Conservation (phyloP, 108 stramenopile species). For the Poteriospumella lacustris region DNA sequence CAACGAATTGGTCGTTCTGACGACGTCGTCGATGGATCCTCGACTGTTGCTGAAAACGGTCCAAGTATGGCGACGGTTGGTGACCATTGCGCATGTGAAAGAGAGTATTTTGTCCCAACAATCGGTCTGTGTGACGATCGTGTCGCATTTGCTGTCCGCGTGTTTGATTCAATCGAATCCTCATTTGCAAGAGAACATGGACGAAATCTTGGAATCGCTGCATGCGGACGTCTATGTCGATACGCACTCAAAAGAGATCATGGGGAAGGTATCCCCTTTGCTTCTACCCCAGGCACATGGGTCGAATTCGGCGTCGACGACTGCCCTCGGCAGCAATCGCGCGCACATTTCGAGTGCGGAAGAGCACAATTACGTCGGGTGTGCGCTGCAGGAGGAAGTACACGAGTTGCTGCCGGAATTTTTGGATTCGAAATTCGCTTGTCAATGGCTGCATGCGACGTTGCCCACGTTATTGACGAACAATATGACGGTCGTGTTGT, state of each 20-base stretch:
- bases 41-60: background rate
- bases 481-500: background rate
- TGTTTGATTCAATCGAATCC: background rate
- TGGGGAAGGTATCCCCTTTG: background rate
- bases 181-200: background rate
- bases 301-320: too few species aligned
- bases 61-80: background rate
- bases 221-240: background rate
- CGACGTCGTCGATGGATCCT: background rate
- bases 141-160: slow-evolving; percentile 1
- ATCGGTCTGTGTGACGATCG: background rate
- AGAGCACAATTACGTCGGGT: background rate
- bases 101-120: background rate
- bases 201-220: background rate
- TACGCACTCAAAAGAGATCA: background rate
- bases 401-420: background rate
- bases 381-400: background rate
- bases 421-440: background rate
- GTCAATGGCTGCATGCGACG: background rate
- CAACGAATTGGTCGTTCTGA: slow-evolving; percentile 1
- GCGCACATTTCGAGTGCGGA: background rate
- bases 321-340: background rate
- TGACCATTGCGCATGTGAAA: background rate
- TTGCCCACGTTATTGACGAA: background rate
- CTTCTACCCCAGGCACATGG: background rate